Conservation (phyloP, 495 filamentous ascomycete genomes). For the Penicillium ochrochloron region DNA sequence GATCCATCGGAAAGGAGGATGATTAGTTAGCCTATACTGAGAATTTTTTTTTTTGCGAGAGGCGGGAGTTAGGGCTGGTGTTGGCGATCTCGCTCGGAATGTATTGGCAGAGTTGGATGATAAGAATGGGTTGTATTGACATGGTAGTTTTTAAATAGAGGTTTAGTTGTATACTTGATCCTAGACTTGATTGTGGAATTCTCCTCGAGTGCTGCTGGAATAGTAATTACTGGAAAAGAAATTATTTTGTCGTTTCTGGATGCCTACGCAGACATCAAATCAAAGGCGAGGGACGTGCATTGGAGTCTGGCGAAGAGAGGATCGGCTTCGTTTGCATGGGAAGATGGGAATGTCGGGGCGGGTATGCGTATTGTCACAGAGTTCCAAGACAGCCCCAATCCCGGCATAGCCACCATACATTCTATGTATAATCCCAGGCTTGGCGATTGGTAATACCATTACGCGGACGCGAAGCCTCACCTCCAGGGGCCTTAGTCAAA, state of each 20-base stretch:
- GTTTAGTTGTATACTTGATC: background rate
- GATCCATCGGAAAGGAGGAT: constrained; percentile 26
- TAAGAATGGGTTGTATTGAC: background rate
- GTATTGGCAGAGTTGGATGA: background rate
- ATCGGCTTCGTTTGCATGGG: constrained; percentile 3
- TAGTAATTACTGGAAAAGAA: background rate
- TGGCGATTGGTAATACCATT: background rate
- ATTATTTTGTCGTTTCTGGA: background rate
- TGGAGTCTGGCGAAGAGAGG: background rate
- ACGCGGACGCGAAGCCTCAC: constrained; percentile 4
- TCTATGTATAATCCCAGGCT: background rate
- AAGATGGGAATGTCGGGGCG: background rate
- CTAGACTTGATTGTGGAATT: background rate
- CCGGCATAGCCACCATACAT: background rate
- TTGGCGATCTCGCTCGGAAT: background rate
- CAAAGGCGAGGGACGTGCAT: constrained; percentile 3
- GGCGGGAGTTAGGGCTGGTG: constrained; percentile 2
- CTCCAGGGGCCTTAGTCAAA: background rate
- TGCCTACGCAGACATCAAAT: background rate
- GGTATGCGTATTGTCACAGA: constrained; percentile 7
- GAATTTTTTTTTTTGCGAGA: background rate
- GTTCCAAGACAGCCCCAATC: background rate
- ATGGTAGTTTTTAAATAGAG: background rate
- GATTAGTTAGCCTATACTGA: background rate
- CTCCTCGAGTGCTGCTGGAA: background rate